Percentiles rank a stretch among this genome's conserved stretches.
Conservation (phyloP, 1,139 yeast species). For the Yamadazyma triangularis region DNA sequence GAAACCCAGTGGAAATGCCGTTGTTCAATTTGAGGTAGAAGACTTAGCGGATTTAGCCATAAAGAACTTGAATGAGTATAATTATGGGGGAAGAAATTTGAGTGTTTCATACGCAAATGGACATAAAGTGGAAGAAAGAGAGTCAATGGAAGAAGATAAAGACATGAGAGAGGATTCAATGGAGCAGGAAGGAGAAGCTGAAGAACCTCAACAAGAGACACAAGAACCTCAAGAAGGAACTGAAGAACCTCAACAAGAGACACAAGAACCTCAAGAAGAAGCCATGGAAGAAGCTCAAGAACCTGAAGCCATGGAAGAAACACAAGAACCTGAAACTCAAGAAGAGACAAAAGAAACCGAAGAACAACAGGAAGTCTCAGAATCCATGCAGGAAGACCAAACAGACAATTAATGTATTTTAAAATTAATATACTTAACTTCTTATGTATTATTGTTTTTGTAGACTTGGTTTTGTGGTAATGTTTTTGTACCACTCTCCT, state of each 20-base stretch:
- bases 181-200: slow-evolving; percentile 2
- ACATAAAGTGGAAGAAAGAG: slow-evolving; percentile 1
- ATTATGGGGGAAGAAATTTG: slow-evolving; percentile 78
- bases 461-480: too few species aligned
- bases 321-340: too few species aligned
- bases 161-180: slow-evolving; percentile 1
- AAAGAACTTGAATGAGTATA: slow-evolving; percentile 68
- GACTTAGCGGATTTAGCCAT: slow-evolving; percentile 76
- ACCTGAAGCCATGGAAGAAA: slow-evolving; percentile 6
- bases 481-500: too few species aligned
- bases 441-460: too few species aligned
- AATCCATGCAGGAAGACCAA: too few species aligned
- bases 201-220: slow-evolving; percentile 2
- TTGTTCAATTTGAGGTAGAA: slow-evolving; percentile 67
- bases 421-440: too few species aligned
- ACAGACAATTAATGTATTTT: too few species aligned
- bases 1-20: slow-evolving; percentile 78
- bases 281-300: slow-evolving; percentile 4
- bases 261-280: slow-evolving; percentile 2
- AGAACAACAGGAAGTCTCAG: too few species aligned
- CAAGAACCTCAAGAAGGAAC: slow-evolving; percentile 3
- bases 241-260: slow-evolving; percentile 2
- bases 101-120: slow-evolving; percentile 50
- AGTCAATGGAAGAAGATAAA: slow-evolving; percentile 1
- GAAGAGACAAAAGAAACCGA: too few species aligned